These are phyloP conservation scores for Coemansia sp. DNA, from an alignment of 192 early-diverging fungal species.

Conservation along the genomic window DNA sequence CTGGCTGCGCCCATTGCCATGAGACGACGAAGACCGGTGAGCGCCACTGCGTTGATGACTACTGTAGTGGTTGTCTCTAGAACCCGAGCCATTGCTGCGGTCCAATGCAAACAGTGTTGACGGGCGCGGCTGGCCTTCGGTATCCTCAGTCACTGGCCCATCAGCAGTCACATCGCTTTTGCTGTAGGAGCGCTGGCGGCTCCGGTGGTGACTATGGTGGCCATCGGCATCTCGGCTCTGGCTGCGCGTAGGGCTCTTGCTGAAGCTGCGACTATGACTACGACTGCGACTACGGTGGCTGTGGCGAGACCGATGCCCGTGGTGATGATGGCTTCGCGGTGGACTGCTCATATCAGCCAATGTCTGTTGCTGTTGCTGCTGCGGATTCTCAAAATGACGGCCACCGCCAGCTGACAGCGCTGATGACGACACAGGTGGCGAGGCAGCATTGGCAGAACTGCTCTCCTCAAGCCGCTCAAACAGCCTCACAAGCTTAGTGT, in stretches of 20 bases:
- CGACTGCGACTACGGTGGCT: constrained; percentile 11
- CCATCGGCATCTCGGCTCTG: constrained; percentile 13
- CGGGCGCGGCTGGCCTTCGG: neutral
- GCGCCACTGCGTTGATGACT: constrained; percentile 7
- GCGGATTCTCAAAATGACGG: constrained; percentile 11
- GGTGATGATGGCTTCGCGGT: neutral
- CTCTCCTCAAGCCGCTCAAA: constrained; percentile 57
- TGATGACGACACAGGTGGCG: neutral
- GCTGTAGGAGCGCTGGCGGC: constrained; percentile 24
- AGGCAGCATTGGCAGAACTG: constrained; percentile 12
- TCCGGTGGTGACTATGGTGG: constrained; percentile 3
- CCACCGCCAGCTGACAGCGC: constrained; percentile 8
- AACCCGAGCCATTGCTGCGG: neutral
- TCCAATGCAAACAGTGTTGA: neutral
- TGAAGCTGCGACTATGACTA: constrained; percentile 17
- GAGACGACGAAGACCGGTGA: constrained; percentile 15
- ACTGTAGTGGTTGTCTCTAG: constrained; percentile 6
- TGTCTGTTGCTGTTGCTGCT: neutral
- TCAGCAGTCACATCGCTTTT: constrained; percentile 20
- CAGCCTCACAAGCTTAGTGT: constrained; percentile 54
- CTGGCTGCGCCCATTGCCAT: constrained; percentile 26
- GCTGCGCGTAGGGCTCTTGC: constrained; percentile 19
- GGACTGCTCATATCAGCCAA: neutral
- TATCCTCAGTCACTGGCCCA: neutral
- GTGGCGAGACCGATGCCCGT: constrained; percentile 1